Evolutionary conservation across 2,329 filamentous ascomycete species (phyloP), one percentile per base, ranked within the genome.

Genomic region (Fusarium robinianum): DNA sequence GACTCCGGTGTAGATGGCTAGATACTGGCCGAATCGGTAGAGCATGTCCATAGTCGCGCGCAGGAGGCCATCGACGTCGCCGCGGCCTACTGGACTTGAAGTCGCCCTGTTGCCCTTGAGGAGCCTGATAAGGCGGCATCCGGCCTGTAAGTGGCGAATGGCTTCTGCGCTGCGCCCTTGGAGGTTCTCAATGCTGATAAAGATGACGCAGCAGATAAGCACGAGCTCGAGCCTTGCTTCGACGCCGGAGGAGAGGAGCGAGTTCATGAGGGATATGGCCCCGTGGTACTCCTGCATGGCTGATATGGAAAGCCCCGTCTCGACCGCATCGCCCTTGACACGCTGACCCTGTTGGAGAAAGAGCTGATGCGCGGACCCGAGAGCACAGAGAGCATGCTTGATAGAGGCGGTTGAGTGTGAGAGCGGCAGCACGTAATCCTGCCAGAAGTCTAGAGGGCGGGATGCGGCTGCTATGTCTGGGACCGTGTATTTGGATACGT

Each of bases 121-220:
- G 3, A 49, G 49, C 8, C 39, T 35, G 31, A 58, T 27, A 3
- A 60, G 43, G 2, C 41, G 37, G 5, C 40, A 41, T 2, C 54
- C 57, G 11, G 56, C 50, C n/a, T 46, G 48, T 6, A 60, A 17
- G 14, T 60, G 57, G 5, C 57, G 48, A 2, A 58, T 30, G 6
- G 57, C 45, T 10, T 60, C 57, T n/a, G 54, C 34, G 8, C 56
- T 54, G 2, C 57, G 57, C 1, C 49, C 47, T 8, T 52, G 36
- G 3, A 60, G 30, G 14, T 48, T 58, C 26, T 60, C 57, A 8
- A 60, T 50, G 15, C 49, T 55, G 16, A 60, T 57, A n/a, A 60
- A 60, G 15, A 60, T 54, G 11, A 52, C 47, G 11, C 57, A 60
- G 19, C 57, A 60, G 2, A 52, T 37, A 1, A 60, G 38, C n/a